Base-by-base conservation (phyloP, 2,329 filamentous ascomycete genomes). In the Cadophora malorum region DNA sequence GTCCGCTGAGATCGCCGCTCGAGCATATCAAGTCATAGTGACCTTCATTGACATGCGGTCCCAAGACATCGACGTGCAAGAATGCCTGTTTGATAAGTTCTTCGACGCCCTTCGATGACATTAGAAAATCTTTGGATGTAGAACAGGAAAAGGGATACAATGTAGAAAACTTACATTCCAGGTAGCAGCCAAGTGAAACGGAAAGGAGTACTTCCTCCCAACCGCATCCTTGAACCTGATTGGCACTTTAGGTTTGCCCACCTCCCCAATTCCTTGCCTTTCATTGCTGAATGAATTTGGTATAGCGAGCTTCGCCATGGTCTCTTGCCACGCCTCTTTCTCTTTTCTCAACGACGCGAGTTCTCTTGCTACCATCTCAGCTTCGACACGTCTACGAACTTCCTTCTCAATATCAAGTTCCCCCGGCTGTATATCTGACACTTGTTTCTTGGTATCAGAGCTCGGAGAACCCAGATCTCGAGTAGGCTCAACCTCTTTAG, bases 211-310 rank as follows among this genome's bases (percentile, higher is more conserved):
- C 79, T 95, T 96, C 72, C 94, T 86, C 33, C 92, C 91, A n/a
- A 97, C 88, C 0, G 93, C 93, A 77, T 97, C 94, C 80, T 95
- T 95, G 81, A 96, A 96, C 73, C 89, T 90, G 78, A 97, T 91
- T 3, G 91, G 91, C 33, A 45, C 60, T n/a, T 67, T 58, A 12
- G 31, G 1, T n/a, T 4, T 23, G 9, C 9, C 55, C 3, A 14
- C 2, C 9, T 35, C 31, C 8, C n/a, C 55, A 21, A 3, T 23
- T 8, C 4, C 55, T 19, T 12, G 7, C 12, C 31, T 1, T 5
- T 23, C 1, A 19, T 23, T 58, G 21, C n/a, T 12, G 33, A 38
- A 21, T 4, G 55, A 4, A 12, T 23, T 14, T 8, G 33, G 4
- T 19, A 0, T 28, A 28, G 28, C 28, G 28, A 28, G 28, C 28